These are phyloP conservation scores for Metarhizium sp. DNA, from an alignment of 2,329 filamentous ascomycete species.

Conservation along the genomic window DNA sequence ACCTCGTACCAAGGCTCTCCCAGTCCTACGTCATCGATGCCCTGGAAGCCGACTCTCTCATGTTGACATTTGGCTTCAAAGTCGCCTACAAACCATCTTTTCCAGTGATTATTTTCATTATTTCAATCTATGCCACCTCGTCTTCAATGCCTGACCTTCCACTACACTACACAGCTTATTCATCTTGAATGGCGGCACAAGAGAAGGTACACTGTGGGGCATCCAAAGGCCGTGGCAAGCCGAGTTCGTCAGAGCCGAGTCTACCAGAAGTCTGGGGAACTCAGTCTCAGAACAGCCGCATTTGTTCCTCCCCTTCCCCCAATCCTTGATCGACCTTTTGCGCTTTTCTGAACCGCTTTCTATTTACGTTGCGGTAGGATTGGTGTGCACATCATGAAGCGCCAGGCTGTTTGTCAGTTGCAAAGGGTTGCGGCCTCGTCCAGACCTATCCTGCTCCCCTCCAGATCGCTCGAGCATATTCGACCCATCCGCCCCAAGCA, in stretches of 20 bases:
- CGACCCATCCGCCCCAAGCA: slow-evolving; percentile 48
- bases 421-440: slow-evolving; percentile 16
- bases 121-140: neutral
- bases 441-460: slow-evolving; percentile 10
- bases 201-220: neutral
- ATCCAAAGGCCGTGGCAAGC: slow-evolving; percentile 26
- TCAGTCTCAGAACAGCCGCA: neutral
- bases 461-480: slow-evolving; percentile 31
- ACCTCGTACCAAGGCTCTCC: neutral
- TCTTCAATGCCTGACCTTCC: neutral
- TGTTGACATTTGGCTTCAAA: no score
- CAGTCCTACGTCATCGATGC: neutral
- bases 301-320: neutral
- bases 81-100: no score
- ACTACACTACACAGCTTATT: slow-evolving; percentile 7
- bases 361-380: slow-evolving; percentile 4
- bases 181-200: neutral
- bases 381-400: slow-evolving; percentile 18
- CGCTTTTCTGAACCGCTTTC: slow-evolving; percentile 3
- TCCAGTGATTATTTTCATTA: no score
- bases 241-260: slow-evolving; percentile 16
- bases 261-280: neutral
- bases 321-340: slow-evolving; percentile 5
- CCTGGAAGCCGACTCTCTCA: no score
- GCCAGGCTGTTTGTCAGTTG: slow-evolving; percentile 20